A percentile compares a stretch with the other conserved stretches of the same genome.
phyloP scores from a whole-genome alignment of 2,329 filamentous ascomycete genomes.

The Pyrenophora teres region DNA sequence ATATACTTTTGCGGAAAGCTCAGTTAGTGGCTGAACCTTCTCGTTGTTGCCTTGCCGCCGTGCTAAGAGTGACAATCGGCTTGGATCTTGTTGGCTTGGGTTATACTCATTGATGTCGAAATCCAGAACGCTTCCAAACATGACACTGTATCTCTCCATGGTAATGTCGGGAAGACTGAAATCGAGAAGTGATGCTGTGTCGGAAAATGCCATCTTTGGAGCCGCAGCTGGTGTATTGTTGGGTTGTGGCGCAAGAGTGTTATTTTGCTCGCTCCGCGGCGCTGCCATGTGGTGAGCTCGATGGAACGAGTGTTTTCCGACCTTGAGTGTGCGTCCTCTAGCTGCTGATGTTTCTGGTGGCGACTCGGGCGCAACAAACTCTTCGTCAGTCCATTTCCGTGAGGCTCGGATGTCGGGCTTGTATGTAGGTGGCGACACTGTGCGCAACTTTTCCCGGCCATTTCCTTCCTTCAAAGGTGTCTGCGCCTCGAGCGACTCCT shows the following conservation, averaged over 20 bases:
- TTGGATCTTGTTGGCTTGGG: conserved; percentile 5
- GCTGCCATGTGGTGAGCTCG: neutral
- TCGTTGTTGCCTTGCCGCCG: conserved; percentile 45
- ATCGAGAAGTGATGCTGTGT: conserved; percentile 57
- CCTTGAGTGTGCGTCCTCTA: conserved; percentile 27
- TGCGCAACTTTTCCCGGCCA: conserved; percentile 22
- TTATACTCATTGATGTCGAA: conserved; percentile 12
- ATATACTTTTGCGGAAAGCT: conserved; percentile 41
- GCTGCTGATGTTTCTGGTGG: conserved; percentile 14
- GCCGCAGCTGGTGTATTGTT: conserved; percentile 11
- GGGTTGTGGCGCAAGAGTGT: conserved; percentile 21
- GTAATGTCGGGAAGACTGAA: conserved; percentile 80
- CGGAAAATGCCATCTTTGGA: neutral
- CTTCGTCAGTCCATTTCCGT: conserved; percentile 30
- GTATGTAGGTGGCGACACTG: conserved; percentile 34
- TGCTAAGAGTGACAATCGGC: conserved; percentile 35
- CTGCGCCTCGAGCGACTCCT: conserved; percentile 27
- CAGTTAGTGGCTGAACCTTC: conserved; percentile 40
- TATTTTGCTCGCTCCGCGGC: no score
- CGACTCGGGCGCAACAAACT: conserved; percentile 14
- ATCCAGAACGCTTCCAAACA: conserved; percentile 80
- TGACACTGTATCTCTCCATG: conserved; percentile 90
- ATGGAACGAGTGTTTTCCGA: conserved; percentile 15
- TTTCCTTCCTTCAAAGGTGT: conserved; percentile 19
- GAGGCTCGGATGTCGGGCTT: conserved; percentile 39